Evolutionary conservation across 306 rosid species (phyloP).

Genomic region (Vigna angularis): DNA sequence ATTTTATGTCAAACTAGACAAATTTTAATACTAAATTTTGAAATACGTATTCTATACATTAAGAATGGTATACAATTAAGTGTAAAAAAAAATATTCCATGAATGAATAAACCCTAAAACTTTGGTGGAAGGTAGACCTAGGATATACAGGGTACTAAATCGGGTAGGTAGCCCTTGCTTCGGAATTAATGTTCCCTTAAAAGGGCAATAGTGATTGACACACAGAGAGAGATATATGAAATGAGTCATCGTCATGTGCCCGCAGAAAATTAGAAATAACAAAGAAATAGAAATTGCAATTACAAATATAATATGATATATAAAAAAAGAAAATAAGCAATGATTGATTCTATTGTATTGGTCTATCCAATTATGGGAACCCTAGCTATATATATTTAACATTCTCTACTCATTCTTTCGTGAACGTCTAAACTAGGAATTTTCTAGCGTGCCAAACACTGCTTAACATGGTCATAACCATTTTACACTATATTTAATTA

Average conservation of each 20-base stretch:
- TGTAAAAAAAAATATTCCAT: not conserved
- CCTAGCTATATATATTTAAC: not conserved
- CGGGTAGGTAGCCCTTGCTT: constrained; percentile 1
- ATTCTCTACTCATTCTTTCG: not conserved
- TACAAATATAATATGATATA: not conserved
- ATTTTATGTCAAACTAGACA: no score
- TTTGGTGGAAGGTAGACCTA: not conserved
- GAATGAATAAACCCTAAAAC: not conserved
- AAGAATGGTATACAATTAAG: not conserved
- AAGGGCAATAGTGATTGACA: constrained; percentile 10
- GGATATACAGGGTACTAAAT: not conserved
- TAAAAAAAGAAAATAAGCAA: not conserved
- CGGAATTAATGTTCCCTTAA: constrained; percentile 9
- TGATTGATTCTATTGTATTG: not conserved
- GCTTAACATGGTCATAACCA: no score
- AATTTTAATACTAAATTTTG: no score
- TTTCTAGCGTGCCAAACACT: not conserved
- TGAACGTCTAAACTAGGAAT: not conserved
- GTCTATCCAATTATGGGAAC: constrained; percentile 15
- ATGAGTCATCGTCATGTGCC: not conserved
- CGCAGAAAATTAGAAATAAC: constrained; percentile 1
- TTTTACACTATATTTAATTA: no score
- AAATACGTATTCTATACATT: no score
- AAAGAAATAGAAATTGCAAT: constrained; percentile 1
- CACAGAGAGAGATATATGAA: not conserved